Evolutionary conservation across 148 eudicot genomes (phyloP).

Genomic region (Linanthus parryae): DNA sequence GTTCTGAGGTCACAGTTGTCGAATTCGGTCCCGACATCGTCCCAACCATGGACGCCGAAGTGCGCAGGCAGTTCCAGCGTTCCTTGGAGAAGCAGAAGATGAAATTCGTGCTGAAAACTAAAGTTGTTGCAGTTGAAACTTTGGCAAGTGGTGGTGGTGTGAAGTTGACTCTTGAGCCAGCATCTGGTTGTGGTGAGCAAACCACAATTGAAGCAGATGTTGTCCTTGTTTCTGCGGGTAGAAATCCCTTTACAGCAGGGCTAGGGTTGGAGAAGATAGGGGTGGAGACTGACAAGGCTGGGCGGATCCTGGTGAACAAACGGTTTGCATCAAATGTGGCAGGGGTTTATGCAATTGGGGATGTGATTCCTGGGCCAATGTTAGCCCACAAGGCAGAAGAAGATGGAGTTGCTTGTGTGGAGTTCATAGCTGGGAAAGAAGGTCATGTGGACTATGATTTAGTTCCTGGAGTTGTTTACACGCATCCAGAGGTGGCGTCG

Average conservation of each 20-base stretch:
- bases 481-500: constrained; percentile 91
- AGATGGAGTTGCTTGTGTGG: constrained; percentile 93
- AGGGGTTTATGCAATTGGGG: constrained; percentile 83
- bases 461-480: constrained; percentile 93
- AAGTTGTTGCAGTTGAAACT: constrained; percentile 82
- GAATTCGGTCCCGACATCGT: constrained; percentile 85
- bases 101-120: constrained; percentile 91
- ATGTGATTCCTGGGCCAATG: constrained; percentile 99
- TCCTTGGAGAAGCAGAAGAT: constrained; percentile 91
- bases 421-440: constrained; percentile 83
- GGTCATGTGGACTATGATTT: constrained; percentile 92
- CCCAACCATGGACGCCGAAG: constrained; percentile 87
- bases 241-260: constrained; percentile 74
- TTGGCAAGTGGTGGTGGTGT: constrained; percentile 48
- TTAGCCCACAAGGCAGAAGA: constrained; percentile 98
- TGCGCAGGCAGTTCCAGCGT: constrained; percentile 88
- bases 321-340: constrained; percentile 61
- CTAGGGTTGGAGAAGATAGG: constrained; percentile 76
- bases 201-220: constrained; percentile 77
- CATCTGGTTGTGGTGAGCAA: constrained; percentile 88
- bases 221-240: constrained; percentile 89
- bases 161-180: constrained; percentile 73
- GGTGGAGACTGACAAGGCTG: constrained; percentile 75
- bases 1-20: constrained; percentile 86
- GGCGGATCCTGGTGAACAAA: constrained; percentile 63